Percentiles rank a stretch among this genome's conserved stretches.
These are phyloP conservation scores for Pyricularia pennisetigena DNA, from an alignment of 2,329 filamentous ascomycete genomes.

Conservation along the genomic window DNA sequence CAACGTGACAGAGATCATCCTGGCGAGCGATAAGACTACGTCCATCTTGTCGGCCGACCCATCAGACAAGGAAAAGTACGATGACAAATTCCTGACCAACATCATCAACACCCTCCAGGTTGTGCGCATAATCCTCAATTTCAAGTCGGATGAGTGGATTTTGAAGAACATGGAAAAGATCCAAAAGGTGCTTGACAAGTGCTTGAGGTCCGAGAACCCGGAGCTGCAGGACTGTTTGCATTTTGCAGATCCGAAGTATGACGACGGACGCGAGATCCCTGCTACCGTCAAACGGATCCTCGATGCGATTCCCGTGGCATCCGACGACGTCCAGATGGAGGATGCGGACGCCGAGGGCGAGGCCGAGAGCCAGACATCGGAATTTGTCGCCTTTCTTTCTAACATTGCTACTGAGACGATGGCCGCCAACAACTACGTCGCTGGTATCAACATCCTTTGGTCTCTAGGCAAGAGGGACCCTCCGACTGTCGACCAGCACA, in stretches of 20 bases:
- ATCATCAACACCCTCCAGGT: constrained; percentile 94
- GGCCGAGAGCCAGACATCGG: constrained; percentile 69
- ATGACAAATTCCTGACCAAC: constrained; percentile 74
- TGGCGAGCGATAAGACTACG: constrained; percentile 70
- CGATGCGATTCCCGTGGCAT: constrained; percentile 60
- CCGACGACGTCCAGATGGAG: constrained; percentile 60
- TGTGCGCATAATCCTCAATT: constrained; percentile 78
- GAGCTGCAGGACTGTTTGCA: constrained; percentile 93
- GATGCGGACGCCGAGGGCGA: constrained; percentile 78
- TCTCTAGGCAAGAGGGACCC: constrained; percentile 79
- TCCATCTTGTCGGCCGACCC: constrained; percentile 48
- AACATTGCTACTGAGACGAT: constrained; percentile 82
- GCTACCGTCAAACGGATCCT: constrained; percentile 75
- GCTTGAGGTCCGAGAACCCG: constrained; percentile 75
- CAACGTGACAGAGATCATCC: constrained; percentile 77
- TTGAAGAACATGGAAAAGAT: constrained; percentile 64
- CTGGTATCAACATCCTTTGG: constrained; percentile 90
- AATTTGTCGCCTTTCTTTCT: constrained; percentile 78
- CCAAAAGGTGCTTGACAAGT: constrained; percentile 84
- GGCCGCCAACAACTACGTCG: constrained; percentile 69
- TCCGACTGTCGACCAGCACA: constrained; percentile 81
- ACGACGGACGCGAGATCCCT: constrained; percentile 60
- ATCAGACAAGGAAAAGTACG: constrained; percentile 59
- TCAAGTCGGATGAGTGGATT: constrained; percentile 87
- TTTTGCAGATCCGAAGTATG: constrained; percentile 56